Base-by-base conservation (phyloP, 176 grass and related monocot genomes). In the Carex cristatella region DNA sequence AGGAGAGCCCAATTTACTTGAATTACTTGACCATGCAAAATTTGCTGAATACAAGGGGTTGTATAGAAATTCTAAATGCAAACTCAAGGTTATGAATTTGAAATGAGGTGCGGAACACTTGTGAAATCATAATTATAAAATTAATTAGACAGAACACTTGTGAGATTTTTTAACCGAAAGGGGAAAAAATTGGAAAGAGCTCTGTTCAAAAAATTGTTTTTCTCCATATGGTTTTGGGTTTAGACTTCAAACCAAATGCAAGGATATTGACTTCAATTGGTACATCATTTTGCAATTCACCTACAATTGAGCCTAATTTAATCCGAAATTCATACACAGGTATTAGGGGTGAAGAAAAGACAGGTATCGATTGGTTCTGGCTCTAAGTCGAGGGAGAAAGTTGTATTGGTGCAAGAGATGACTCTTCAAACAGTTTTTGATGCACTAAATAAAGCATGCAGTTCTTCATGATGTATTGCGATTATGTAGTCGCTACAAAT, bases 321-420 rank as follows among this genome's bases (percentile, higher is more conserved):
- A 68, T 27, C 18, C 16, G 10, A 3, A 48, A 73, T 18, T 68
- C 40, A 77, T 55, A 54, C 68, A 2, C 88, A 98, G 93, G 83
- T 98, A 28, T 88, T 98, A 42, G 89, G 93, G 46, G 88, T 95
- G 88, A 98, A 95, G 85, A 95, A 95, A 90, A 92, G 95, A 73
- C 91, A 98, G 32, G 80, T 98, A 12, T 98, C 91, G 0, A 92
- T 98, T 35, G 93, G 95, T 37, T 93, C 89, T 2, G 95, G 93
- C 55, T 98, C 89, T 15, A 98, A 95, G 90, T 98, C 95, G 4
- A 95, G 95, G 83, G 95, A 98, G 57, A 98, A 98, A 64, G 86
- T 95, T 30, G 86, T 98, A 8, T 79, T 98, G 2, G 95, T 98
- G 15, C 91, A 89, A 85, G 93, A 95, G 11, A 73, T 38, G 27